phyloP scores from a whole-genome alignment of 2,329 filamentous ascomycete species.

The Aspergillus quadricinctus region DNA sequence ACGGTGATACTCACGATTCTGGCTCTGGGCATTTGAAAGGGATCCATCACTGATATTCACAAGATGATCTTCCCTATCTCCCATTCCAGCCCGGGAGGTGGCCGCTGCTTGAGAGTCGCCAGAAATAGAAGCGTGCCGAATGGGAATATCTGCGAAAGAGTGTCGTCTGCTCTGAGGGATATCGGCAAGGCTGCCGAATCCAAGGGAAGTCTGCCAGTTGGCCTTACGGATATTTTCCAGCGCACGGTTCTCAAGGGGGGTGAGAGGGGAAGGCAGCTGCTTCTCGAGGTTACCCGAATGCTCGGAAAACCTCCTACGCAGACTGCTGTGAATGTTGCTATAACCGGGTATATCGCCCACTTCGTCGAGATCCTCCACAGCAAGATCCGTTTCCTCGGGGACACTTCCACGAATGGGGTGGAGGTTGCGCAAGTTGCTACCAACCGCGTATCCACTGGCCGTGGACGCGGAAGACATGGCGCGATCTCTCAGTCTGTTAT shows the following conservation, averaged over 20 bases:
- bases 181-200: conserved; percentile 44
- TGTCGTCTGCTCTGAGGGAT: conserved; percentile 48
- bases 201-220: conserved; percentile 49
- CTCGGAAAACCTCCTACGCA: conserved; percentile 42
- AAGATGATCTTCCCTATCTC: conserved; percentile 36
- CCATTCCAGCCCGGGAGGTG: conserved; percentile 19
- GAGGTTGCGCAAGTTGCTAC: conserved; percentile 27
- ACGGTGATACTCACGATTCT: conserved; percentile 41
- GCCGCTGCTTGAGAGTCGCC: conserved; percentile 26
- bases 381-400: conserved; percentile 42
- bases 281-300: conserved; percentile 40
- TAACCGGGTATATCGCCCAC: conserved; percentile 38
- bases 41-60: conserved; percentile 33
- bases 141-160: conserved; percentile 49
- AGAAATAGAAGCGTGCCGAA: conserved; percentile 42
- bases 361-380: conserved; percentile 44
- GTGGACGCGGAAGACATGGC: conserved; percentile 38
- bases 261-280: conserved; percentile 32
- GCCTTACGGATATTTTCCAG: conserved; percentile 45
- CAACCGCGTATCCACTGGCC: conserved; percentile 29
- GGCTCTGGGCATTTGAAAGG: conserved; percentile 34
- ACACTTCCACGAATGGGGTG: conserved; percentile 40
- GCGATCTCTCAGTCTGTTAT: conserved; percentile 37
- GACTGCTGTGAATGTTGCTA: conserved; percentile 34
- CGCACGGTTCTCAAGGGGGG: conserved; percentile 39